Percentiles rank a stretch among this genome's conserved stretches.
Conservation (phyloP, 2,329 filamentous ascomycete genomes). For the Fonsecaea monophora region DNA sequence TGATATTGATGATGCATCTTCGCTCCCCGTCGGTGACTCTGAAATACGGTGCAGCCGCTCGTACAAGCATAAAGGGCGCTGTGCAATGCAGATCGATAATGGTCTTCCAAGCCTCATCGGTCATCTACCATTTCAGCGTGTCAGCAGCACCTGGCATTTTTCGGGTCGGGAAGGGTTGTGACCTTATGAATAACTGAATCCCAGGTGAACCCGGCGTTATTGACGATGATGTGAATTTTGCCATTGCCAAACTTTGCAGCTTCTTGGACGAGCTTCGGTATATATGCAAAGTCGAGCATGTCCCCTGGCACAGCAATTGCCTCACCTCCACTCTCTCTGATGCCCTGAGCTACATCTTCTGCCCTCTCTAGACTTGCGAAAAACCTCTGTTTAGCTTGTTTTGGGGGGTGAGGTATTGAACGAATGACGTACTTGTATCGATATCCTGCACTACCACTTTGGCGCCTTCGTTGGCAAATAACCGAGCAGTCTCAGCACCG, state of each 20-base stretch:
- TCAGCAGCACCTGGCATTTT: too few species aligned
- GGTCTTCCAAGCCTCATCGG: background rate
- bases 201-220: background rate
- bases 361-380: too few species aligned
- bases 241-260: background rate
- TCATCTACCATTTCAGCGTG: background rate
- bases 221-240: background rate
- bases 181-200: background rate
- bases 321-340: background rate
- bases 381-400: too few species aligned
- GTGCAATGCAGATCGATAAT: background rate
- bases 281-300: background rate
- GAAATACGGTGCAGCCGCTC: background rate
- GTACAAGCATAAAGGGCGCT: background rate
- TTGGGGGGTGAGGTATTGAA: background rate
- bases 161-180: too few species aligned
- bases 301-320: background rate
- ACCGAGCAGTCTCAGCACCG: background rate
- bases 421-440: background rate
- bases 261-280: background rate
- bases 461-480: background rate
- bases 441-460: constrained; percentile 2
- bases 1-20: background rate
- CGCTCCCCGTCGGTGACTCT: background rate
- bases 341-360: too few species aligned